phyloP scores from a whole-genome alignment of 805 yeast genomes.

The Sungouiella blattae region DNA sequence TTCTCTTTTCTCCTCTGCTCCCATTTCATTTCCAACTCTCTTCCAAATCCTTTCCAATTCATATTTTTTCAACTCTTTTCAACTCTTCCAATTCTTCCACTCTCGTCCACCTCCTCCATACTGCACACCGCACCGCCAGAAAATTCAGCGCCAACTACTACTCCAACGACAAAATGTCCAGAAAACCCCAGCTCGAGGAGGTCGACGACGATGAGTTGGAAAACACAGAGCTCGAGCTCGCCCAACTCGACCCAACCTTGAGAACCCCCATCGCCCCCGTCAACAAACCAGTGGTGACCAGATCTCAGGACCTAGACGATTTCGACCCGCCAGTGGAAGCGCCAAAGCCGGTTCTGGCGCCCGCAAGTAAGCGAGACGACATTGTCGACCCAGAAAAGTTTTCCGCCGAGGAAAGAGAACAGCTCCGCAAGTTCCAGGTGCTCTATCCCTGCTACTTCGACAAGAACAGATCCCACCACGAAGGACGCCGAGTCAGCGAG shows the following conservation, averaged over 20 bases:
- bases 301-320: constrained; percentile 53
- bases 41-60: too few relatives aligned
- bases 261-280: constrained; percentile 68
- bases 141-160: not conserved
- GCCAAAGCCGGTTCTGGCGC: constrained; percentile 23
- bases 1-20: too few relatives aligned
- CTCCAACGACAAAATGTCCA: constrained; percentile 19
- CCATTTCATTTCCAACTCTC: too few relatives aligned
- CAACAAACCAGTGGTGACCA: constrained; percentile 53
- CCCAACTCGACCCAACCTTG: constrained; percentile 74
- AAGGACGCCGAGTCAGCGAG: constrained; percentile 78
- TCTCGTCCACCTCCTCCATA: too few relatives aligned
- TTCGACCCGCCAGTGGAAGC: constrained; percentile 23
- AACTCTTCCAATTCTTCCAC: too few relatives aligned
- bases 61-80: too few relatives aligned
- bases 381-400: constrained; percentile 15
- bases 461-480: constrained; percentile 61
- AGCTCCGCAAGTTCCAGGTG: constrained; percentile 66
- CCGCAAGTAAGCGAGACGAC: constrained; percentile 1
- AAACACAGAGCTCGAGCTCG: constrained; percentile 88
- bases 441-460: constrained; percentile 94
- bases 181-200: constrained; percentile 70
- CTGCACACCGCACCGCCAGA: too few relatives aligned
- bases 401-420: constrained; percentile 44
- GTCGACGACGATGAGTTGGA: constrained; percentile 84